Evolutionary conservation across 345 rosid species (phyloP), one percentile per base, ranked within the genome.

Genomic region (Mangifera indica): DNA sequence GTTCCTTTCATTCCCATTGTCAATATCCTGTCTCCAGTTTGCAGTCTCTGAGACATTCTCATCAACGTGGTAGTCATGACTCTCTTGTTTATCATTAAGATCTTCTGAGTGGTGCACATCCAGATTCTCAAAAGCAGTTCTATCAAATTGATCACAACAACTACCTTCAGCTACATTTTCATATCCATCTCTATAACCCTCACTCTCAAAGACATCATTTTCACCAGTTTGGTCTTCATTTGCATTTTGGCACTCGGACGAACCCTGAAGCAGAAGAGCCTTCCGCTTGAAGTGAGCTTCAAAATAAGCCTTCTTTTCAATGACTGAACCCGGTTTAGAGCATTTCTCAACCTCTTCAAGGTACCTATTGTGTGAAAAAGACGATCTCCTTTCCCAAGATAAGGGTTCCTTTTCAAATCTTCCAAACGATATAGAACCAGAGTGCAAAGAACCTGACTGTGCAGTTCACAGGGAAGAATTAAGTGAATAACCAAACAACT

Each of bases 291-390:
- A 91, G 77, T 89, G 96, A 80, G 93, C 96, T 59, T 93, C 98
- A 40, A 93, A 88, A 73, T 84, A 88, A 17, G 97, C 98, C 78
- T 88, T 93, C 81, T 88, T 93, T 81, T 86, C 85, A 54, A 76
- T 79, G 13, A 93, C 98, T 59, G 91, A 88, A 63, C 98, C 97
- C 1, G 91, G 93, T 81, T 76, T 93, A 29, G 97, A 91, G 80
- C 79, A 88, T 74, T 82, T 93, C 84, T 89, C 98, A 56, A 86
- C 98, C 84, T 93, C 98, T 81, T 88, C 97, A 72, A 93, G 97
- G 72, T 93, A 93, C 81, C 82, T 87, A 45, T 93, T 93, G 73
- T 87, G 98, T n/a, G 88, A 84, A 76, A 93, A 93, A 0, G 97
- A 89, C 26, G 98, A 93, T 67, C 92, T 83, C 74, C 84, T 89